These are phyloP conservation scores for Xylariaceae sp. DNA, from an alignment of 2,329 filamentous ascomycete genomes.

Conservation along the genomic window DNA sequence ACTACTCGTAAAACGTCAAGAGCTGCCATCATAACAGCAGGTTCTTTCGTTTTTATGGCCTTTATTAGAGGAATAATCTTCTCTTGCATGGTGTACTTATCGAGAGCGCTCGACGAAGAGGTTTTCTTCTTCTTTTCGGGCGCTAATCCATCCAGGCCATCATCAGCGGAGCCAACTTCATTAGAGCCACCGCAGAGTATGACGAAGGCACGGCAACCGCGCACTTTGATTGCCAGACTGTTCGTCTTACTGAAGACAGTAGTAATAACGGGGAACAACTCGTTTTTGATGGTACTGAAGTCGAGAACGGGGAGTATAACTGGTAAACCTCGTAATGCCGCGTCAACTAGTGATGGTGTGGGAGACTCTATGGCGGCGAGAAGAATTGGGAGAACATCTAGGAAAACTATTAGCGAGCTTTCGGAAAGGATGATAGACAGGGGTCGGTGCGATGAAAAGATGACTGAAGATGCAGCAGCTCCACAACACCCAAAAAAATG, in stretches of 20 bases:
- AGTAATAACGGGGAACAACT: constrained; percentile 92
- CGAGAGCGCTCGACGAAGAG: constrained; percentile 78
- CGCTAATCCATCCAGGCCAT: constrained; percentile 78
- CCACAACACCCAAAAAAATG: neutral
- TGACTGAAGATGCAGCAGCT: neutral
- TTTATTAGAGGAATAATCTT: constrained; percentile 92
- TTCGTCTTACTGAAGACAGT: constrained; percentile 90
- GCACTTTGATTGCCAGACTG: constrained; percentile 92
- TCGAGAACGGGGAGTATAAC: constrained; percentile 87
- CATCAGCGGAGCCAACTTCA: constrained; percentile 58
- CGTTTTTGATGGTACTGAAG: constrained; percentile 96
- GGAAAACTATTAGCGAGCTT: neutral
- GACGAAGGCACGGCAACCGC: constrained; percentile 87
- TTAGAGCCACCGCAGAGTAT: constrained; percentile 82
- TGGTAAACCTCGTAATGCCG: constrained; percentile 78
- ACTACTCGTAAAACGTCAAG: constrained; percentile 85
- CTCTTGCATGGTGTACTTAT: constrained; percentile 98
- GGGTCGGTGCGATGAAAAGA: neutral
- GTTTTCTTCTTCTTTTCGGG: constrained; percentile 65
- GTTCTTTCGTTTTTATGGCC: constrained; percentile 96
- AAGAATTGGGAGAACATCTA: constrained; percentile 88
- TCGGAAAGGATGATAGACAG: neutral
- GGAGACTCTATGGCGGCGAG: constrained; percentile 84
- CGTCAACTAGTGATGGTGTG: constrained; percentile 88
- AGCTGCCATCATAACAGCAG: constrained; percentile 94